Conservation (phyloP, 768 basidiomycete genomes). For the Kwoniella bestiolae region DNA sequence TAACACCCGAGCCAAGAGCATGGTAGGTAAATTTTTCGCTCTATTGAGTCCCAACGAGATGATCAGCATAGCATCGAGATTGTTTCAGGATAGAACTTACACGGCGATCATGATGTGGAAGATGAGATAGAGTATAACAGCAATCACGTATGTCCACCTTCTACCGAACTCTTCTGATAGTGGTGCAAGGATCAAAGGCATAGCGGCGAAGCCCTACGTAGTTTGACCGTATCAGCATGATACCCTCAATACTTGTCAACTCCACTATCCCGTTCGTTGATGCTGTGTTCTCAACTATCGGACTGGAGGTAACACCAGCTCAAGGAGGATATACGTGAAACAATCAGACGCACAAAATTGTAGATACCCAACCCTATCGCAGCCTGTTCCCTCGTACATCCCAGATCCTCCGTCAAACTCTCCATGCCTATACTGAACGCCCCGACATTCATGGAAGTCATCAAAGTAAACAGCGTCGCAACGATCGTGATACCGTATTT, state of each 20-base stretch:
- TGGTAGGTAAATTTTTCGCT: constrained; percentile 51
- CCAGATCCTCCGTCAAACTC: constrained; percentile 46
- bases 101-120: constrained; percentile 28
- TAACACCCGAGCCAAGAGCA: constrained; percentile 56
- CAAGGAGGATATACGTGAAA: too few relatives aligned
- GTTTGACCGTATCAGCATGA: neutral
- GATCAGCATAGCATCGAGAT: neutral
- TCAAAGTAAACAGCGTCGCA: constrained; percentile 45
- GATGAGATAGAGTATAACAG: constrained; percentile 19
- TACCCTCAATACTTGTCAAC: too few relatives aligned
- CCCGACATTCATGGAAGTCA: constrained; percentile 36
- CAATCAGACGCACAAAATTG: constrained; percentile 20
- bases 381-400: constrained; percentile 31
- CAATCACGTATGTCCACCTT: constrained; percentile 46
- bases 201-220: constrained; percentile 50
- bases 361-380: constrained; percentile 49
- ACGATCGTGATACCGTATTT: constrained; percentile 45
- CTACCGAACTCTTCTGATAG: constrained; percentile 53
- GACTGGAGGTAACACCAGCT: too few relatives aligned
- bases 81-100: constrained; percentile 16
- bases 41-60: neutral
- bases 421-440: constrained; percentile 45
- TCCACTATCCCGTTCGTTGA: too few relatives aligned
- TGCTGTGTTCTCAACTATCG: too few relatives aligned
- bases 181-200: constrained; percentile 52